Evolutionary conservation across 495 filamentous ascomycete genomes (phyloP).

Genomic region (Aspergillus cavernicola): DNA sequence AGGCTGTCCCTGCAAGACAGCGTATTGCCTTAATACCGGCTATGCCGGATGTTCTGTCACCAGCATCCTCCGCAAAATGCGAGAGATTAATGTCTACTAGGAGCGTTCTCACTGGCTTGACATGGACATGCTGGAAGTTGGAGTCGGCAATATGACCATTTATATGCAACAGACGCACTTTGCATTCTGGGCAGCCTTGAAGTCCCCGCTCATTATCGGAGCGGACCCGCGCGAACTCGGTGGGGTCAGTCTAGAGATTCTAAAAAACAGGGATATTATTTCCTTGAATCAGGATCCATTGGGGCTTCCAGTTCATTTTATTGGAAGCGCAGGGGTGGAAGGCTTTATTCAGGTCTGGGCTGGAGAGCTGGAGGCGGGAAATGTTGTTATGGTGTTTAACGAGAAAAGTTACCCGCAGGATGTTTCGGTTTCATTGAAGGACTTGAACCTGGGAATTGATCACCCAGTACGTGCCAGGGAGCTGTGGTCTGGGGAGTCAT

Average conservation of each 20-base stretch:
- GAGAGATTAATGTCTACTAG: not conserved
- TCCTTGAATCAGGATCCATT: not conserved
- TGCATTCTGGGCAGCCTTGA: not conserved
- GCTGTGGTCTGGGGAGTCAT: not conserved
- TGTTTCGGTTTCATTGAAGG: not conserved
- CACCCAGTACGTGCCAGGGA: not conserved
- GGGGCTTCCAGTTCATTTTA: not conserved
- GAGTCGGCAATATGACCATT: not conserved
- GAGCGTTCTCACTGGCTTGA: not conserved
- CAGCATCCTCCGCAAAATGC: conserved; percentile 2
- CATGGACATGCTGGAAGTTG: conserved; percentile 1
- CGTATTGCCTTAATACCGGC: not conserved
- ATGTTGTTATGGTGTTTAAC: not conserved
- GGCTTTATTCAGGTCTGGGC: not conserved
- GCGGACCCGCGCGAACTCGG: not conserved
- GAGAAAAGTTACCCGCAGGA: not conserved
- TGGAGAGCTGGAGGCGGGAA: not conserved
- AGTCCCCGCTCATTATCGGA: not conserved
- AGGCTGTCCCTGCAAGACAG: conserved; percentile 1
- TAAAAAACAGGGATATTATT: not conserved
- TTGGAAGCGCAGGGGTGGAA: not conserved
- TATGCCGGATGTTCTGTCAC: not conserved
- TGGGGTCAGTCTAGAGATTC: not conserved
- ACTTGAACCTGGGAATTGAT: not conserved
- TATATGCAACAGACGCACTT: conserved; percentile 1